Evolutionary conservation across 805 yeast species (phyloP), one percentile per base, ranked within the genome.

Genomic region (Nakazawaea populi): DNA sequence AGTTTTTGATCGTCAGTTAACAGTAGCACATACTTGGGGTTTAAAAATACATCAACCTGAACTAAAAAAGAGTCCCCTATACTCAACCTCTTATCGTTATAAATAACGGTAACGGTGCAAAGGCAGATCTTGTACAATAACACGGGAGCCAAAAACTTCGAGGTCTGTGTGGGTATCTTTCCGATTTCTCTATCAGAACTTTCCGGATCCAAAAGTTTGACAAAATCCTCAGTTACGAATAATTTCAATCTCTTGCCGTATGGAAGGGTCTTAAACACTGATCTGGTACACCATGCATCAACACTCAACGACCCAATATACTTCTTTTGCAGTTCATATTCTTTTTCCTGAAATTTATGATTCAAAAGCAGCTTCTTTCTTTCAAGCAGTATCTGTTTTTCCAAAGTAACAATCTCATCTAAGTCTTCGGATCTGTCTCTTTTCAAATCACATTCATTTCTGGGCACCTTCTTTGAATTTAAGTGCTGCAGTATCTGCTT

Each of bases 31-130:
- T 70, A 60, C 10, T 63, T 60, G 44, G 64, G 63, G 59, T 61
- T 74, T 29, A 91, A 61, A 60, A 64, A 87, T 52, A 89, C 79
- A 58, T 89, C 87, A 4, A 88, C 66, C 58, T 83, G 88, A 0
- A 89, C 70, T 27, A 79, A 72, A 59, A 91, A 84, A 1, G 85
- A 73, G 60, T 89, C 96, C 4, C 97, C 98, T 1, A 83, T 77
- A 8, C 86, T 73, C 35, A 90, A 62, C 32, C 82, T 63, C 9
- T 71, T 69, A 18, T 83, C 85, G 41, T 83, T 79, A 59, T 75
- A 79, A 6, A 86, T 73, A 36, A 87, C 72, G 0, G 79, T 73
- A 1, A 80, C 80, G 39, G 77, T 76, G 56, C 88, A 82, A 1
- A 62, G 60, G 39, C 86, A 77, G 3, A 81, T 71, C 6, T 73